These are phyloP conservation scores for Fusarium musae DNA, from an alignment of 2,329 filamentous ascomycete species.

Conservation along the genomic window DNA sequence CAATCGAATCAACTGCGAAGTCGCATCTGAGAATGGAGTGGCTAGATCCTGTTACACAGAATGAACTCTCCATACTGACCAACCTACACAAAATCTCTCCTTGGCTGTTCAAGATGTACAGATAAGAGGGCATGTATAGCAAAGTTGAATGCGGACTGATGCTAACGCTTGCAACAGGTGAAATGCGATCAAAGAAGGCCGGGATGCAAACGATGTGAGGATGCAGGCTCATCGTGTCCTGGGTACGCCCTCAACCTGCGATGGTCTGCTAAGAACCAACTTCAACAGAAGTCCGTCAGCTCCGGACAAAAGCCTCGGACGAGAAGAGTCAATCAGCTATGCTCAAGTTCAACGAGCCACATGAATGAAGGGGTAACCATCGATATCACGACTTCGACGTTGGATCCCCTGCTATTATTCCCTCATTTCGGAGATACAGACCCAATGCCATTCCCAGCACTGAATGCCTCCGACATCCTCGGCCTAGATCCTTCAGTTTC, in stretches of 20 bases:
- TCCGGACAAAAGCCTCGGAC: neutral
- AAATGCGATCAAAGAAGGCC: neutral
- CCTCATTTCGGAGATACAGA: neutral
- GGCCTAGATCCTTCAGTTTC: neutral
- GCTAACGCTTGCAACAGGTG: neutral
- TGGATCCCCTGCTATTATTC: neutral
- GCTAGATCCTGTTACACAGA: neutral
- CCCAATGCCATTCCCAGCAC: neutral
- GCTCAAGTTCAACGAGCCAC: neutral
- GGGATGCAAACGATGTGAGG: neutral
- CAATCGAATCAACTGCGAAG: neutral
- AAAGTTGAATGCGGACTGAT: accelerated
- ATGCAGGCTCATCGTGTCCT: neutral
- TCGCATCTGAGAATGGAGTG: neutral
- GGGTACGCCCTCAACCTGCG: neutral
- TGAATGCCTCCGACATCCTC: neutral
- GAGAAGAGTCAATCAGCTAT: neutral
- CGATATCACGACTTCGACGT: neutral
- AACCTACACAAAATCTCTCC: neutral
- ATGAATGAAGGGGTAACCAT: neutral
- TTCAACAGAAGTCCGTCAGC: neutral
- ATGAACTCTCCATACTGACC: neutral
- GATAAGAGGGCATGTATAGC: neutral
- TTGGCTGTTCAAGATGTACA: neutral
- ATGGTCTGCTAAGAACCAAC: neutral